These are phyloP conservation scores for Proliferodiscus dingleyae DNA, from an alignment of 2,329 filamentous ascomycete genomes.

Conservation along the genomic window DNA sequence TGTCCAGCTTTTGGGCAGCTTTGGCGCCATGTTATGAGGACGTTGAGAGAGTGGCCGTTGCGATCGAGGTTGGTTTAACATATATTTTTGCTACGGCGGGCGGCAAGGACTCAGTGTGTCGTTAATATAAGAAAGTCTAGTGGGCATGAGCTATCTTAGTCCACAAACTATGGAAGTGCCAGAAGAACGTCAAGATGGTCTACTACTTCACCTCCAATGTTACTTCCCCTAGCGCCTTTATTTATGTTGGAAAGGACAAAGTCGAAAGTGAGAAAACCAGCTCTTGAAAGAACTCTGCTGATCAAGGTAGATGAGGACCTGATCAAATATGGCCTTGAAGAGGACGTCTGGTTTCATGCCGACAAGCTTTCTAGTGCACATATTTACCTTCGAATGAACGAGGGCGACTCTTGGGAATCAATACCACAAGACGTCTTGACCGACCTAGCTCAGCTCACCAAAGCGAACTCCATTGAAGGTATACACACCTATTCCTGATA, in stretches of 20 bases:
- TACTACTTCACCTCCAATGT: slow-evolving; percentile 90
- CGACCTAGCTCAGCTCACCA: slow-evolving; percentile 95
- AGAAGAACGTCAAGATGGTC: slow-evolving; percentile 59
- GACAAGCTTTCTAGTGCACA: slow-evolving; percentile 97
- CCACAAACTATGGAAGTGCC: slow-evolving; percentile 20
- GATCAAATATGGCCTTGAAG: slow-evolving; percentile 89
- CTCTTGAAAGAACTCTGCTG: slow-evolving; percentile 5
- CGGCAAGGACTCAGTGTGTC: slow-evolving; percentile 14
- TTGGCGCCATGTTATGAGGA: slow-evolving; percentile 31
- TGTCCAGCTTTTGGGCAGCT: slow-evolving; percentile 32
- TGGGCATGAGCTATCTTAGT: slow-evolving; percentile 2
- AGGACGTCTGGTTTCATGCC: slow-evolving; percentile 98
- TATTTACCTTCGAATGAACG: slow-evolving; percentile 82
- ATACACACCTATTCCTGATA: slow-evolving; percentile 12
- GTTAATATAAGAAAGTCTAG: slow-evolving; percentile 28
- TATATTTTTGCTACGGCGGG: slow-evolving; percentile 23
- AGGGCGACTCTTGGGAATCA: slow-evolving; percentile 77
- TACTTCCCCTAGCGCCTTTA: slow-evolving; percentile 74
- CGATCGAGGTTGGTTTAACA: slow-evolving; percentile 3
- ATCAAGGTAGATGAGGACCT: slow-evolving; percentile 76
- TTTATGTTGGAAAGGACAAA: slow-evolving; percentile 99
- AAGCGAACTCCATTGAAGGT: slow-evolving; percentile 98
- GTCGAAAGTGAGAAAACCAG: slow-evolving; percentile 69
- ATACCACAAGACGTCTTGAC: slow-evolving; percentile 70
- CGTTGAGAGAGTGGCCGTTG: slow-evolving; percentile 5